phyloP scores from a whole-genome alignment of 352 stramenopile genomes.

The Phytophthora pini region DNA sequence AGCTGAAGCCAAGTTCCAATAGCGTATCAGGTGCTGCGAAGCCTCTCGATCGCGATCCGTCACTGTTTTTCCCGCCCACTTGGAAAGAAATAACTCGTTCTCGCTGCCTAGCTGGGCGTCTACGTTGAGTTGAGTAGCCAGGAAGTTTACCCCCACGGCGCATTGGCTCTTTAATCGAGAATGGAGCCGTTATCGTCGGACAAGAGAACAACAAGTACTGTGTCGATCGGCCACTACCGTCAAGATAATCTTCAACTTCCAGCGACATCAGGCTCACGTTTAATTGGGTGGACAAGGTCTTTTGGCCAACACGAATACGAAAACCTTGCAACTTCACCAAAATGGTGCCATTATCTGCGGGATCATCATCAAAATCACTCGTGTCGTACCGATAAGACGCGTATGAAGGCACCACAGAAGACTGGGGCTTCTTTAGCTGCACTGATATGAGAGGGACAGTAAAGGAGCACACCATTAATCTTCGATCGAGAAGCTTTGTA shows the following conservation, averaged over 20 bases:
- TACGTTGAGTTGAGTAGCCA: conserved; percentile 34
- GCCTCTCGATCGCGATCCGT: conserved; percentile 19
- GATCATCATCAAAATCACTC: conserved; percentile 64
- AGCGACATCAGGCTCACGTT: conserved; percentile 74
- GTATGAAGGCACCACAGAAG: conserved; percentile 47
- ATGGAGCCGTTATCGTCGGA: conserved; percentile 70
- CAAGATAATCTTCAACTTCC: conserved; percentile 80
- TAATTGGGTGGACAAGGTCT: conserved; percentile 80
- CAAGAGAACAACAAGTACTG: conserved; percentile 86
- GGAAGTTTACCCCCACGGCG: conserved; percentile 47
- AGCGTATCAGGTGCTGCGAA: conserved; percentile 52
- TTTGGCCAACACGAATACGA: conserved; percentile 78
- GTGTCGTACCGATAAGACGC: conserved; percentile 71
- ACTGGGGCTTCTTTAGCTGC: conserved; percentile 78
- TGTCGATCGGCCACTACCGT: conserved; percentile 62
- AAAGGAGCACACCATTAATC: conserved; percentile 81
- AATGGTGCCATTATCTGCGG: conserved; percentile 67
- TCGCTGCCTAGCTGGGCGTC: conserved; percentile 46
- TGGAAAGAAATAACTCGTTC: conserved; percentile 79
- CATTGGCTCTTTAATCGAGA: conserved; percentile 60
- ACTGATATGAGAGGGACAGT: conserved; percentile 84
- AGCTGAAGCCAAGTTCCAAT: conserved; percentile 68
- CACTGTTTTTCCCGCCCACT: conserved; percentile 23
- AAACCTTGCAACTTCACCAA: conserved; percentile 85
- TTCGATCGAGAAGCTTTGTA: conserved; percentile 70